These are phyloP conservation scores for Epichloe baconii DNA, from an alignment of 2,329 filamentous ascomycete species.

Conservation along the genomic window DNA sequence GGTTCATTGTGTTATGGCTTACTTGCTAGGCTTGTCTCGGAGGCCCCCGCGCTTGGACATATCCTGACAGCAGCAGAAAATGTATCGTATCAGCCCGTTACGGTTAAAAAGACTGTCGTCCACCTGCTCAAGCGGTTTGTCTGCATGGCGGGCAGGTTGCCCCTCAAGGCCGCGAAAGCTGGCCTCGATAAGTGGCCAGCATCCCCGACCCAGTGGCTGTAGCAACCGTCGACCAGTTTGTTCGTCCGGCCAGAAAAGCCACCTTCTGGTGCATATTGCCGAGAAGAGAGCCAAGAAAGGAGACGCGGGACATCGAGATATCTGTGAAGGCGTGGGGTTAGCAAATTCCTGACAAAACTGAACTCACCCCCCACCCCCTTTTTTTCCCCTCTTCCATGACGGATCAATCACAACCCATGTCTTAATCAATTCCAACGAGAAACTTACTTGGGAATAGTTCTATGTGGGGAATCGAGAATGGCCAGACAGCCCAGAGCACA, in stretches of 20 bases:
- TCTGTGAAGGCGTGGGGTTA: constrained; percentile 28
- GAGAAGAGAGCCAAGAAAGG: constrained; percentile 75
- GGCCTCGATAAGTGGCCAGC: constrained; percentile 83
- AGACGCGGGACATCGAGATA: constrained; percentile 66
- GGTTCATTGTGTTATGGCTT: constrained; percentile 20
- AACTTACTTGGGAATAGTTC: constrained; percentile 57
- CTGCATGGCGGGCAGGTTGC: constrained; percentile 15
- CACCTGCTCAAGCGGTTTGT: constrained; percentile 17
- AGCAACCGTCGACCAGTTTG: constrained; percentile 96
- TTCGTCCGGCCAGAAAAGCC: constrained; percentile 91
- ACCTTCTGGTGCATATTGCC: constrained; percentile 83
- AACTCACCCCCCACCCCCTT: neutral
- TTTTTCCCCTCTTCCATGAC: neutral
- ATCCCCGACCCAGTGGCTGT: constrained; percentile 97
- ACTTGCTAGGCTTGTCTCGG: constrained; percentile 88
- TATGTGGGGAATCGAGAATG: constrained; percentile 67
- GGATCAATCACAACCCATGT: neutral
- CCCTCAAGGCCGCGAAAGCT: constrained; percentile 44
- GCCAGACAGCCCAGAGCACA: constrained; percentile 82
- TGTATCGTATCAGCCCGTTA: constrained; percentile 77
- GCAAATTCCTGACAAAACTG: constrained; percentile 13
- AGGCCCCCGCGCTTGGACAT: constrained; percentile 59
- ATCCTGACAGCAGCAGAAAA: constrained; percentile 78
- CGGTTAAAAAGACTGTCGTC: constrained; percentile 56
- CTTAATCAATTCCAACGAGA: neutral